Evolutionary conservation across 495 filamentous ascomycete species (phyloP).

Genomic region (Aspergillus homomorphus): DNA sequence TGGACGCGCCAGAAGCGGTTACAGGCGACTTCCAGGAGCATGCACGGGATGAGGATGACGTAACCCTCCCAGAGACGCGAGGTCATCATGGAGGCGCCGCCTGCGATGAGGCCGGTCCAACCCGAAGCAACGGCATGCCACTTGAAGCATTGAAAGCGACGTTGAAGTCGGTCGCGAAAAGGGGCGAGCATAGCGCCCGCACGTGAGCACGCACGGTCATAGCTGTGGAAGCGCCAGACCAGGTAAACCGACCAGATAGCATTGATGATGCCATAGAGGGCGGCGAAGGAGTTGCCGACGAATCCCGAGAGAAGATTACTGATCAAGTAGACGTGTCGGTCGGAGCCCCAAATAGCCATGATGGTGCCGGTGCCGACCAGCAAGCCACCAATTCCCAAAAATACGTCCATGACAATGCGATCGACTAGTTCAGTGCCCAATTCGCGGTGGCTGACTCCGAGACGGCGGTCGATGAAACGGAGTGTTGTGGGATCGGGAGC

Average conservation of each 20-base stretch:
- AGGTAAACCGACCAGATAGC: conserved; percentile 42
- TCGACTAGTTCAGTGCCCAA: conserved; percentile 47
- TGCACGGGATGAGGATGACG: conserved; percentile 42
- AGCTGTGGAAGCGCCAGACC: conserved; percentile 30
- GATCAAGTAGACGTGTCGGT: conserved; percentile 33
- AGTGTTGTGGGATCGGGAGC: conserved; percentile 17
- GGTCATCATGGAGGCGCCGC: conserved; percentile 47
- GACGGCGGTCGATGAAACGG: conserved; percentile 28
- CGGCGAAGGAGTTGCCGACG: conserved; percentile 46
- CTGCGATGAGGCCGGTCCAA: conserved; percentile 41
- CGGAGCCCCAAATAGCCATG: conserved; percentile 46
- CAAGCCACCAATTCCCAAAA: conserved; percentile 43
- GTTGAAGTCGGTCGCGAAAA: conserved; percentile 25
- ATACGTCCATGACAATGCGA: conserved; percentile 44
- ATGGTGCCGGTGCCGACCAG: conserved; percentile 47
- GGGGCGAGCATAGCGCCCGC: conserved; percentile 1
- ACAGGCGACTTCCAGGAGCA: conserved; percentile 37
- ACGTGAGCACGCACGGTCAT: conserved; percentile 16
- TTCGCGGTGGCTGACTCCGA: conserved; percentile 41
- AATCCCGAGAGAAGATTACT: conserved; percentile 50
- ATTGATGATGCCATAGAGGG: conserved; percentile 43
- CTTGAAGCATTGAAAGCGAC: conserved; percentile 36
- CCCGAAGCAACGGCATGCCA: conserved; percentile 40
- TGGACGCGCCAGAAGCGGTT: conserved; percentile 45
- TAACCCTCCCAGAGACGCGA: conserved; percentile 49